Percentiles rank a stretch among this genome's conserved stretches.
Evolutionary conservation across 495 filamentous ascomycete genomes (phyloP).

Genomic region (Letharia columbiana): DNA sequence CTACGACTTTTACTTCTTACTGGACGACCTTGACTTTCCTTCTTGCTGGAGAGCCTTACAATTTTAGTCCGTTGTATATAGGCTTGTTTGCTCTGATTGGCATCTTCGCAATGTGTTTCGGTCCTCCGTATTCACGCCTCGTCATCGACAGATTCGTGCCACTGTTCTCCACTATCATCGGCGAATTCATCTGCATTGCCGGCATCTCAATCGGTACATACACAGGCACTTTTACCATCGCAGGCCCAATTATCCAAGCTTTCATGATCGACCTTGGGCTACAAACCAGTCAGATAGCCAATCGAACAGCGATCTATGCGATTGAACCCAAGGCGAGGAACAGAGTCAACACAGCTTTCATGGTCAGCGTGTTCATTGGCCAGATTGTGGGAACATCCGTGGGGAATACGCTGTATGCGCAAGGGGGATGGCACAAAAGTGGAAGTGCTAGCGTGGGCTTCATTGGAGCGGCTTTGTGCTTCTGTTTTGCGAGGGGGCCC

Average conservation of each 20-base stretch:
- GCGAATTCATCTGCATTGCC: constrained; percentile 45
- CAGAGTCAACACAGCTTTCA: constrained; percentile 74
- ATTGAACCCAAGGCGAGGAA: constrained; percentile 67
- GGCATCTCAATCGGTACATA: constrained; percentile 66
- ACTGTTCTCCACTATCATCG: constrained; percentile 57
- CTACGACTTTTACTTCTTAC: constrained; percentile 55
- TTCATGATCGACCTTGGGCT: constrained; percentile 63
- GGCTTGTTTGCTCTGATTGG: constrained; percentile 76
- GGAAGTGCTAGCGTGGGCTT: constrained; percentile 62
- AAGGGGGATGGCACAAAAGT: constrained; percentile 60
- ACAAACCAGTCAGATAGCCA: constrained; percentile 69
- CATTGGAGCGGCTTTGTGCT: constrained; percentile 48
- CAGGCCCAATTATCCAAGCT: constrained; percentile 68
- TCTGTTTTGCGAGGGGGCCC: constrained; percentile 55
- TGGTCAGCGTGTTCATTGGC: constrained; percentile 65
- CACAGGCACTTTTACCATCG: constrained; percentile 54
- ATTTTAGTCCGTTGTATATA: constrained; percentile 56
- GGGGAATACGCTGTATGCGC: constrained; percentile 61
- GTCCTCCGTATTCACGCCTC: constrained; percentile 58
- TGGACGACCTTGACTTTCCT: constrained; percentile 85
- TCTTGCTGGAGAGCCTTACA: constrained; percentile 57
- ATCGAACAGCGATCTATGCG: constrained; percentile 59
- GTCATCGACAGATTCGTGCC: constrained; percentile 64
- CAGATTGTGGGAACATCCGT: constrained; percentile 69
- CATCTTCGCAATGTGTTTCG: constrained; percentile 55